A percentile compares a stretch with the other conserved stretches of the same genome.
Evolutionary conservation across 225 moss, liverwort and hornwort species (phyloP).

Genomic region (Sphagnum contortum): DNA sequence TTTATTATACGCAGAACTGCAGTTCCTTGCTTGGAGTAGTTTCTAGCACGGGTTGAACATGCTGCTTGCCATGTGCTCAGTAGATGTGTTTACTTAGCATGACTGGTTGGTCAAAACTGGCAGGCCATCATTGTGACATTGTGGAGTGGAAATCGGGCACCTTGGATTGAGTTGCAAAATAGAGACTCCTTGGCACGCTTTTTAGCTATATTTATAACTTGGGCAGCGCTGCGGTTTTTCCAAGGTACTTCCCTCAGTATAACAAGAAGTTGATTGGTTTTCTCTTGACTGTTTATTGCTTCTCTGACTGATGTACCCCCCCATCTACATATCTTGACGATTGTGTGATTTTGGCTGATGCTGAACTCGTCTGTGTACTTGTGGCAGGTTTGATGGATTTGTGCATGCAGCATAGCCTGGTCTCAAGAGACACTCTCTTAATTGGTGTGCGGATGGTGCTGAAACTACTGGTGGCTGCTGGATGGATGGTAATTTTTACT

Average conservation of each 20-base stretch:
- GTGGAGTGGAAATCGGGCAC: slow-evolving; percentile 61
- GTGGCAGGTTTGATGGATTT: slow-evolving; percentile 75
- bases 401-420: slow-evolving; percentile 65
- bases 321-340: neutral
- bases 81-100: too few species aligned
- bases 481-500: slow-evolving; percentile 69
- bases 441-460: slow-evolving; percentile 79
- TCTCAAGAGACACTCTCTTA: slow-evolving; percentile 66
- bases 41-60: too few species aligned
- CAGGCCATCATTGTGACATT: slow-evolving; percentile 78
- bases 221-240: slow-evolving; percentile 74
- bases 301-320: neutral
- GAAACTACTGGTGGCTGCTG: slow-evolving; percentile 57
- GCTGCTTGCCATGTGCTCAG: too few species aligned
- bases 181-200: slow-evolving; percentile 85
- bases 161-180: slow-evolving; percentile 69
- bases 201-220: slow-evolving; percentile 86
- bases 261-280: neutral
- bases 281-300: neutral
- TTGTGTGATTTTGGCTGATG: neutral
- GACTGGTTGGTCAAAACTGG: too few species aligned
- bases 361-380: too few species aligned
- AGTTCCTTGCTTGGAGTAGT: too few species aligned
- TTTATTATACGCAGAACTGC: too few species aligned
- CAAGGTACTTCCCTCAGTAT: slow-evolving; percentile 32